Evolutionary conservation across 2,329 filamentous ascomycete species (phyloP).

Genomic region (Colletotrichum sp.): DNA sequence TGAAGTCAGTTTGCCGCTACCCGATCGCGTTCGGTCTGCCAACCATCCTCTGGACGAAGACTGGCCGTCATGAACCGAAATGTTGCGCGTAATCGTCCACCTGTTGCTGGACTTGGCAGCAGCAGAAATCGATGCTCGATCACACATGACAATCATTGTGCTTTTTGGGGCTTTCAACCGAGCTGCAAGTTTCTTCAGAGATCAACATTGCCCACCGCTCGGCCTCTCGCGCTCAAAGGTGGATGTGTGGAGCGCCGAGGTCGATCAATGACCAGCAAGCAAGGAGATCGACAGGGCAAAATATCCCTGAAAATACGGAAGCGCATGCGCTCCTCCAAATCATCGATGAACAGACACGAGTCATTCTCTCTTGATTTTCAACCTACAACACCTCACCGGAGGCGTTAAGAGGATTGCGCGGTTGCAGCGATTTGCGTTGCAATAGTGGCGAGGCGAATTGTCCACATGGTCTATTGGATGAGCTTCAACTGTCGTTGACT

Average conservation of each 20-base stretch:
- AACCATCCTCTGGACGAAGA: neutral
- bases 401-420: neutral
- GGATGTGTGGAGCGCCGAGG: neutral
- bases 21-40: neutral
- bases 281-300: slow-evolving; percentile 15
- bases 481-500: neutral
- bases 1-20: neutral
- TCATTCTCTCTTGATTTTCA: neutral
- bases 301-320: slow-evolving; percentile 1
- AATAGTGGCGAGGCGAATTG: neutral
- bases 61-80: neutral
- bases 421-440: neutral
- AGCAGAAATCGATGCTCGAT: neutral
- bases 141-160: neutral
- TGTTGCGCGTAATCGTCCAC: neutral
- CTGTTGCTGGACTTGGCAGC: neutral
- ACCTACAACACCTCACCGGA: neutral
- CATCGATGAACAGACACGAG: neutral
- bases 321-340: neutral
- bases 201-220: neutral
- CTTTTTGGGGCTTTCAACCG: neutral
- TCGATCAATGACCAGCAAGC: slow-evolving; percentile 11
- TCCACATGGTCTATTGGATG: neutral
- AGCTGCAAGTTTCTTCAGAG: neutral
- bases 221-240: neutral